Evolutionary conservation across 2,329 filamentous ascomycete genomes (phyloP).

Genomic region (Alternaria longipes): DNA sequence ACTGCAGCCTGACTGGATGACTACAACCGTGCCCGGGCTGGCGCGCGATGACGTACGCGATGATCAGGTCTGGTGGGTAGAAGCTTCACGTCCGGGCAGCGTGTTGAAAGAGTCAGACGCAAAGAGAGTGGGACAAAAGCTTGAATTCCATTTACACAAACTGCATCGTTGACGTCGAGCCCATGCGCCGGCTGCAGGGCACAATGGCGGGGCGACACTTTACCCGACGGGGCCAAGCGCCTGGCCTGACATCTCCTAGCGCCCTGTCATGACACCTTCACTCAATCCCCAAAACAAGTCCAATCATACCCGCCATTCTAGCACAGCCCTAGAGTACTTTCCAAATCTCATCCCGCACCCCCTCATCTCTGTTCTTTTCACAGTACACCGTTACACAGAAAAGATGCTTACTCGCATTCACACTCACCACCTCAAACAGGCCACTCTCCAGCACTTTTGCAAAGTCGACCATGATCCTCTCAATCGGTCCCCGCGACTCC

Average conservation of each 20-base stretch:
- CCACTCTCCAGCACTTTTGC: constrained; percentile 10
- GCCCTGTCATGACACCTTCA: not conserved
- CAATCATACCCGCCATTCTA: no score
- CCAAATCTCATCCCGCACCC: not conserved
- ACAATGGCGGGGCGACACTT: constrained; percentile 2
- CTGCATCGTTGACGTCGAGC: constrained; percentile 6
- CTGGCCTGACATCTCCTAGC: not conserved
- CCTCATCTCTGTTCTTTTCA: constrained; percentile 4
- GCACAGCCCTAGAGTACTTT: not conserved
- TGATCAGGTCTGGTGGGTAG: not conserved
- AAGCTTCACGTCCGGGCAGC: not conserved
- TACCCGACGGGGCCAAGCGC: constrained; percentile 5
- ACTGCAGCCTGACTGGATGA: not conserved
- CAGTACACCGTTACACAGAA: constrained; percentile 11
- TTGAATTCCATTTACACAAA: not conserved
- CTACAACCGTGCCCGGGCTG: not conserved
- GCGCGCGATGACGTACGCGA: not conserved
- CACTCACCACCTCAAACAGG: constrained; percentile 10
- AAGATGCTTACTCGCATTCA: constrained; percentile 17
- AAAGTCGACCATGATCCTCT: constrained; percentile 14
- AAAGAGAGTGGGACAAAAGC: constrained; percentile 2
- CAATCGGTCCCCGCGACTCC: constrained; percentile 11
- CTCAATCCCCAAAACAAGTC: not conserved
- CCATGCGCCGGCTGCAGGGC: not conserved
- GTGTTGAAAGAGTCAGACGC: not conserved